Percentiles rank a stretch among this genome's conserved stretches.
These are phyloP conservation scores for Bruguiera hainesii DNA, from an alignment of 441 rosid species.

Conservation along the genomic window DNA sequence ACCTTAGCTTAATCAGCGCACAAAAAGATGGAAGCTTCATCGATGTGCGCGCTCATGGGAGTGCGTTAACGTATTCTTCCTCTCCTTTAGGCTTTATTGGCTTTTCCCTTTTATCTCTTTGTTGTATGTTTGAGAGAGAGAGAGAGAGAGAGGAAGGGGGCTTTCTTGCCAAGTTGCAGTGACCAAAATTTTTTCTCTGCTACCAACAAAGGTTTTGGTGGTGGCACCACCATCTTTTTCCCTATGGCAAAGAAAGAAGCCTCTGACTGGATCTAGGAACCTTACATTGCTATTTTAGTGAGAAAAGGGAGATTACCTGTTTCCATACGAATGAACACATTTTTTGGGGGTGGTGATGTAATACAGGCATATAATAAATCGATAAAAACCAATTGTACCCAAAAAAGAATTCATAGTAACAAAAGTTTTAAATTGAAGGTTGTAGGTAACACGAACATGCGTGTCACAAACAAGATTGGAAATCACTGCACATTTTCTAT, in stretches of 20 bases:
- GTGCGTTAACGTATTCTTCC: slow-evolving; percentile 47
- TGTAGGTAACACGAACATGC: too few species aligned
- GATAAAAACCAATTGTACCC: too few species aligned
- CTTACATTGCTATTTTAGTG: neutral
- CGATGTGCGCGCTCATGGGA: slow-evolving; percentile 55
- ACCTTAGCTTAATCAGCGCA: slow-evolving; percentile 13
- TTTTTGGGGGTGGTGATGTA: too few species aligned
- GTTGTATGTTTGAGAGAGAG: slow-evolving; percentile 13
- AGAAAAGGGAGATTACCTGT: too few species aligned
- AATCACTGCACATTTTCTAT: neutral
- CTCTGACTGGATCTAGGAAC: slow-evolving; percentile 17
- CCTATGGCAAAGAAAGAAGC: neutral
- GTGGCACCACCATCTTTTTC: slow-evolving; percentile 25
- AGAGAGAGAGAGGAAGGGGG: slow-evolving; percentile 9
- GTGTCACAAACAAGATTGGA: too few species aligned
- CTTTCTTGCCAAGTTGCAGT: slow-evolving; percentile 62
- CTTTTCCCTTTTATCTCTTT: slow-evolving; percentile 33
- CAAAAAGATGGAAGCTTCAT: slow-evolving; percentile 74
- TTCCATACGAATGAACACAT: too few species aligned
- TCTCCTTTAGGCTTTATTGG: slow-evolving; percentile 47
- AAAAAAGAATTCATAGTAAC: too few species aligned
- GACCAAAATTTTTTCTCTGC: slow-evolving; percentile 37
- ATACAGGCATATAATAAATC: too few species aligned
- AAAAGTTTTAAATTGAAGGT: too few species aligned
- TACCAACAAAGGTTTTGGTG: slow-evolving; percentile 42